Conservation (phyloP, 2,329 filamentous ascomycete species). For the Aspergillus clavatus region DNA sequence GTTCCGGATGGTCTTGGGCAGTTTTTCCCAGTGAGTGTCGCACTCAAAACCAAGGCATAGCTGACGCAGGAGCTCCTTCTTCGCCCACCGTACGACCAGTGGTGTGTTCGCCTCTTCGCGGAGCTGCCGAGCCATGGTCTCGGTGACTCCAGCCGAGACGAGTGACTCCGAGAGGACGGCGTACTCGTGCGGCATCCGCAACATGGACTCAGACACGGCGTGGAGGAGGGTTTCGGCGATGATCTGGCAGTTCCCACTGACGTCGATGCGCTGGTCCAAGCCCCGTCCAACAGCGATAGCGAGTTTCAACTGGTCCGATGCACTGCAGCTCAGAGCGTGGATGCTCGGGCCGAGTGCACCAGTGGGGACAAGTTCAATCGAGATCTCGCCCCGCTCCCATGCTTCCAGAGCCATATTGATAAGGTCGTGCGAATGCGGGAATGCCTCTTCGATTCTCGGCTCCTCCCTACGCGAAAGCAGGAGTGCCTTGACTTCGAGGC, state of each 20-base stretch:
- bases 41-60: constrained; percentile 48
- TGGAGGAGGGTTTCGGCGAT: constrained; percentile 38
- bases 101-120: constrained; percentile 35
- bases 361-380: constrained; percentile 32
- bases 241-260: constrained; percentile 34
- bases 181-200: constrained; percentile 36
- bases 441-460: constrained; percentile 39
- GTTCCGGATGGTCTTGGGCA: constrained; percentile 45
- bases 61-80: constrained; percentile 44
- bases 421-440: constrained; percentile 37
- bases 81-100: constrained; percentile 38
- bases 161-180: constrained; percentile 32
- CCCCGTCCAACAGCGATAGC: constrained; percentile 30
- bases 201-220: constrained; percentile 32
- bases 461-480: constrained; percentile 37
- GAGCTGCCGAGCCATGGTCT: constrained; percentile 32
- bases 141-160: constrained; percentile 29
- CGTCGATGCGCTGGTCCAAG: constrained; percentile 28
- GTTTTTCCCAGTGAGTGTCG: constrained; percentile 49
- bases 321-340: constrained; percentile 31
- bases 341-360: constrained; percentile 32
- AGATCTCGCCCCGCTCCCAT: constrained; percentile 30
- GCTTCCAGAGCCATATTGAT: constrained; percentile 30
- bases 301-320: constrained; percentile 23
- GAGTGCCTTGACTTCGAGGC: constrained; percentile 41